A percentile compares a stretch with the other conserved stretches of the same genome.
phyloP scores from a whole-genome alignment of 1,139 yeast genomes.

The Zygosaccharomyces pseudobailii region DNA sequence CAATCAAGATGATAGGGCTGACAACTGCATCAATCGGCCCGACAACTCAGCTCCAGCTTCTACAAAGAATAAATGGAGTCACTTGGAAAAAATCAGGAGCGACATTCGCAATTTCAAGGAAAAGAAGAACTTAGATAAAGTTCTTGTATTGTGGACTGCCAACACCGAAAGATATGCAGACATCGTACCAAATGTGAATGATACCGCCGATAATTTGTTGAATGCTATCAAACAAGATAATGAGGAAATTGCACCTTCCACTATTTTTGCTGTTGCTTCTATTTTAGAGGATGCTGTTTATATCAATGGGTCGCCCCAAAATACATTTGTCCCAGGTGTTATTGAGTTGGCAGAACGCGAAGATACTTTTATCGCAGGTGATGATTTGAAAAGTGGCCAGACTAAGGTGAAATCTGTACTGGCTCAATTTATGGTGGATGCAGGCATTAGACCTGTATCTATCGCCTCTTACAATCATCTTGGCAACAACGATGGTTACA shows the following conservation, averaged over 20 bases:
- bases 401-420: constrained; percentile 91
- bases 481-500: constrained; percentile 95
- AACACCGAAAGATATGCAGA: constrained; percentile 93
- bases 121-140: constrained; percentile 72
- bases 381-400: constrained; percentile 96
- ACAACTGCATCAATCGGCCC: constrained; percentile 68
- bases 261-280: constrained; percentile 87
- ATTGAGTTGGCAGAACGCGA: constrained; percentile 81
- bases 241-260: constrained; percentile 83
- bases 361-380: constrained; percentile 85
- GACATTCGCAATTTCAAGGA: constrained; percentile 79
- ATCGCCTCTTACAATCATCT: constrained; percentile 94
- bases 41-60: constrained; percentile 45
- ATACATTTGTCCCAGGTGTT: constrained; percentile 94
- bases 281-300: constrained; percentile 84
- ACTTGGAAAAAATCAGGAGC: constrained; percentile 78
- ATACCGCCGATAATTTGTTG: constrained; percentile 76
- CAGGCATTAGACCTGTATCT: constrained; percentile 92
- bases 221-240: constrained; percentile 73
- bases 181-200: constrained; percentile 73
- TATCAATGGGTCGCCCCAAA: constrained; percentile 96
- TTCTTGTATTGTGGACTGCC: constrained; percentile 93
- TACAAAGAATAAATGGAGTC: constrained; percentile 74
- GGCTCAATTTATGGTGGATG: constrained; percentile 94
- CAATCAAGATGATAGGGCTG: constrained; percentile 88